Evolutionary conservation across 805 yeast genomes (phyloP), one percentile per base, ranked within the genome.

Genomic region (Candida krabiensis): DNA sequence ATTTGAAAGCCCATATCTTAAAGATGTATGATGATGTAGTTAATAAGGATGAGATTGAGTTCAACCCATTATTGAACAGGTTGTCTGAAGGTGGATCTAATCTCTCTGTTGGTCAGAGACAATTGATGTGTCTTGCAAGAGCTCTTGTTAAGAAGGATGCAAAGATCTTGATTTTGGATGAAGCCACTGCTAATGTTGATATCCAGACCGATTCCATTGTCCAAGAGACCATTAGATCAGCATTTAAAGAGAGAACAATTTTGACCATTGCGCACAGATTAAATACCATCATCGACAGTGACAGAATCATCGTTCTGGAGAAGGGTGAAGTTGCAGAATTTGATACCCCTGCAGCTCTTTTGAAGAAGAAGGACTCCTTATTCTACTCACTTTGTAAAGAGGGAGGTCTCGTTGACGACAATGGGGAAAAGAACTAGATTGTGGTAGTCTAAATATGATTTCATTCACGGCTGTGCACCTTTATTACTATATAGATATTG

Each of bases 131-230:
- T 66, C 70, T 86, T 36, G 89, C 91, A 0, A 70, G 95, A 57
- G 93, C 90, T 1, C 66, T 86, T 43, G 69, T 83, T 47, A 80
- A 79, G 44, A 73, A 78, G 26, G 68, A 79, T 5, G 45, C 55
- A 31, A 77, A 79, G 43, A 74, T 86, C 28, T 68, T 86, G 46
- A 80, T 86, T 7, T 64, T 86, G 53, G 95, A 86, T 61, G 95
- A 86, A 63, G 95, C 95, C 9, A 86, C 95, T 2, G 93, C 95
- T 4, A 89, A 91, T 5, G 93, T 86, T 35, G 95, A 86, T 63
- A 90, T 85, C 25, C 87, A 84, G 56, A 86, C 95, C 2, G 95
- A 86, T 61, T 67, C 78, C 44, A 74, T 85, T 38, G 71, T 86
- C 36, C 95, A 86, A 65, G 78, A 82, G 44, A 86, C 95, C 2